These are phyloP conservation scores for Rhynchospora breviuscula DNA, from an alignment of 176 grass and related monocot genomes.

Conservation along the genomic window DNA sequence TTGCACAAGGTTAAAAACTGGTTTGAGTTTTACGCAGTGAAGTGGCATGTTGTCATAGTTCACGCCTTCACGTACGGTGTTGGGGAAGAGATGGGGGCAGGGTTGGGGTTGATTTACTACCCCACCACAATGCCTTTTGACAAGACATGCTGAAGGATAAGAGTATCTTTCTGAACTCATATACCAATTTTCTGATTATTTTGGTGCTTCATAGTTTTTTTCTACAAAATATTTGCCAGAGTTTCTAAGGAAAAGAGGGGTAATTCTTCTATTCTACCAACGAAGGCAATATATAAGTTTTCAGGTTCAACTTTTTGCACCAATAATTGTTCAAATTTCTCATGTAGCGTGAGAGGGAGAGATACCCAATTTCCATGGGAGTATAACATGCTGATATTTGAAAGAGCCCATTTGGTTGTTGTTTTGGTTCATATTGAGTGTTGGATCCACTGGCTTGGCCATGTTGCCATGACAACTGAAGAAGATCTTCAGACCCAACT, in stretches of 20 bases:
- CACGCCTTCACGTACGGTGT: too few species aligned
- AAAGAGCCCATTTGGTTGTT: conserved; percentile 20
- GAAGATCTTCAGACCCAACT: conserved; percentile 25
- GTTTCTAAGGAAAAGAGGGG: background rate
- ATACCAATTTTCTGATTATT: background rate
- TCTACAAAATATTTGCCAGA: background rate
- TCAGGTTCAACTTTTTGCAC: background rate
- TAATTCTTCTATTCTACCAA: background rate
- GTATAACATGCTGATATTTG: conserved; percentile 20
- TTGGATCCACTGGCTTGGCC: conserved; percentile 30
- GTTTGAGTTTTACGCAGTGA: too few species aligned
- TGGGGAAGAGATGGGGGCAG: too few species aligned
- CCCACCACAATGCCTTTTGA: background rate
- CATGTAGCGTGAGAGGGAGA: background rate
- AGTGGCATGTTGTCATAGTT: too few species aligned
- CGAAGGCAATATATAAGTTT: background rate
- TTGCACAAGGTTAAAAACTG: too few species aligned
- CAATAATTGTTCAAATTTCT: background rate
- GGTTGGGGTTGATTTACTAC: too few species aligned
- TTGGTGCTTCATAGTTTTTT: background rate
- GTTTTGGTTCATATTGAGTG: conserved; percentile 23
- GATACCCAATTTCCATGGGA: conserved; percentile 40
- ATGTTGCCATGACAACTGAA: conserved; percentile 39
- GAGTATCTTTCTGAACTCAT: background rate
- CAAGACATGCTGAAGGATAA: background rate